These are phyloP conservation scores for Kwoniella dendrophila DNA, from an alignment of 768 basidiomycete species.

Conservation along the genomic window DNA sequence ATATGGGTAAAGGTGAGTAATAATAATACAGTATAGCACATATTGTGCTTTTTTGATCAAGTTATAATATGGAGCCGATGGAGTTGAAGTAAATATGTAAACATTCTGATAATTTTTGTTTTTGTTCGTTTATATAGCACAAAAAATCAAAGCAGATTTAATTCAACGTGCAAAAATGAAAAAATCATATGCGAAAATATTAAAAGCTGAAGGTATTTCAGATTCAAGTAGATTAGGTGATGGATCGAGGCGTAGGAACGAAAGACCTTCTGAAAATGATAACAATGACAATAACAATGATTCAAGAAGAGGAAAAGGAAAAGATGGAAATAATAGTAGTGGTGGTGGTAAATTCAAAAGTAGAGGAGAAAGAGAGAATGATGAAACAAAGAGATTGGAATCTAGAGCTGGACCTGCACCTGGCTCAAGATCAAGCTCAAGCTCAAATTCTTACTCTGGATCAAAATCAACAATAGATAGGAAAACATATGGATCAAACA, in stretches of 20 bases:
- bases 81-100: no score
- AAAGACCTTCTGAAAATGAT: slow-evolving; percentile 7
- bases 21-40: neutral
- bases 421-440: slow-evolving; percentile 11
- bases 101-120: neutral
- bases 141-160: slow-evolving; percentile 55
- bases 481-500: neutral
- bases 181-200: slow-evolving; percentile 65
- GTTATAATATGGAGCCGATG: neutral
- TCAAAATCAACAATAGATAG: neutral
- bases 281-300: slow-evolving; percentile 13
- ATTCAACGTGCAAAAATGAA: slow-evolving; percentile 54
- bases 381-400: slow-evolving; percentile 5
- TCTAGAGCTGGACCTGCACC: slow-evolving; percentile 18
- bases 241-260: slow-evolving; percentile 19
- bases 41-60: neutral
- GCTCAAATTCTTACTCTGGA: neutral
- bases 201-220: slow-evolving; percentile 81
- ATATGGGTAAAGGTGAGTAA: slow-evolving; percentile 55
- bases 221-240: slow-evolving; percentile 67
- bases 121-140: slow-evolving; percentile 31
- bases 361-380: slow-evolving; percentile 24
- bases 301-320: slow-evolving; percentile 17
- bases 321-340: no score
- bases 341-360: no score